Conservation (phyloP, 2,329 filamentous ascomycete genomes). For the Claviceps cyperi region DNA sequence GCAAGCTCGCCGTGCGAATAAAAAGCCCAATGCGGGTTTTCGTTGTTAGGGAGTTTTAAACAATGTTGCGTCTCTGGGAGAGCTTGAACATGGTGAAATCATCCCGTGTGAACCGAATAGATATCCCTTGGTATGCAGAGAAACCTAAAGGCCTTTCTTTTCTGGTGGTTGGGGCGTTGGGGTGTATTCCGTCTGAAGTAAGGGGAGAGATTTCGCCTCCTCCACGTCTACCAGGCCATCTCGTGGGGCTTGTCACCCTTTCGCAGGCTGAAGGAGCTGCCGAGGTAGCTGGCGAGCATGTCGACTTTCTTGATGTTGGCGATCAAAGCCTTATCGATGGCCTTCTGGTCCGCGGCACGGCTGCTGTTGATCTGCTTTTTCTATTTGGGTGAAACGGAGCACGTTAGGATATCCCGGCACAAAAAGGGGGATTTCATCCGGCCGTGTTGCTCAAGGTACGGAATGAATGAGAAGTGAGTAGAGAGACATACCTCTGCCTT, state of each 20-base stretch:
- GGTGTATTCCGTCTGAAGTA: too few species aligned
- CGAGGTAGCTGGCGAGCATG: slow-evolving; percentile 84
- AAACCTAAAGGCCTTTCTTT: too few species aligned
- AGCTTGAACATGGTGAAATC: too few species aligned
- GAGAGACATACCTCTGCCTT: slow-evolving; percentile 68
- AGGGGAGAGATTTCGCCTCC: neutral
- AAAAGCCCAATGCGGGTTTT: too few species aligned
- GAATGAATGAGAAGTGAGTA: neutral
- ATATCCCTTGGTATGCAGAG: too few species aligned
- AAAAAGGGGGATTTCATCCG: too few species aligned
- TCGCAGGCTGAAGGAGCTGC: slow-evolving; percentile 92
- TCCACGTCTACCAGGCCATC: slow-evolving; percentile 82
- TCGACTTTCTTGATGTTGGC: slow-evolving; percentile 98
- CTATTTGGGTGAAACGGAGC: slow-evolving; percentile 31
- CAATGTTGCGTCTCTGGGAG: too few species aligned
- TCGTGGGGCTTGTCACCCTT: slow-evolving; percentile 99
- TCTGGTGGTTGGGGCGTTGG: too few species aligned
- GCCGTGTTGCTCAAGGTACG: neutral
- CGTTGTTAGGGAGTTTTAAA: too few species aligned
- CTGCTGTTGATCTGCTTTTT: slow-evolving; percentile 93
- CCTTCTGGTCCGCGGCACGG: slow-evolving; percentile 95
- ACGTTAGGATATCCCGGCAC: neutral
- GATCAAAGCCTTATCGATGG: slow-evolving; percentile 90
- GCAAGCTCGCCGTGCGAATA: too few species aligned
- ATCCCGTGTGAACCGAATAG: too few species aligned